A percentile compares a stretch with the other conserved stretches of the same genome.
Conservation (phyloP, 2,329 filamentous ascomycete species). For the Colletotrichum sp. region DNA sequence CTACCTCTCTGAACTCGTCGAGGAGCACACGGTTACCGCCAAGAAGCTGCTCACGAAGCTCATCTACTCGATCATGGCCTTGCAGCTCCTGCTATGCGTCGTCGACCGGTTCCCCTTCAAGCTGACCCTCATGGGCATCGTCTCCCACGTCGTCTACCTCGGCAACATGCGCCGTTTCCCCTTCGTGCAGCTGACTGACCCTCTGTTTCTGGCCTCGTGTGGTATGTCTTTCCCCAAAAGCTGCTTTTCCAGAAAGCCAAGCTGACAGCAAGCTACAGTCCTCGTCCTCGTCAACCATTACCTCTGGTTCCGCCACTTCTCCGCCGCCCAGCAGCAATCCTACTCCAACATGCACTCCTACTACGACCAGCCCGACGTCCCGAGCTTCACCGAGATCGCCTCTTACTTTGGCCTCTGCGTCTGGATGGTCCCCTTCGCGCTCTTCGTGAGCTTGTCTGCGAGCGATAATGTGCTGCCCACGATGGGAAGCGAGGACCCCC, state of each 20-base stretch:
- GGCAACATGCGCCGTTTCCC: constrained; percentile 81
- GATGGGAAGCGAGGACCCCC: constrained; percentile 77
- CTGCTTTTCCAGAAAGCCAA: background rate
- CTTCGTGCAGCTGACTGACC: constrained; percentile 85
- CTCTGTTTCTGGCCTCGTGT: constrained; percentile 84
- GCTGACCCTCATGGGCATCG: constrained; percentile 76
- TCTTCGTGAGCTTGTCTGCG: constrained; percentile 93
- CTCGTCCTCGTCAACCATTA: constrained; percentile 92
- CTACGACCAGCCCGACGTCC: constrained; percentile 69
- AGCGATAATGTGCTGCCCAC: constrained; percentile 94
- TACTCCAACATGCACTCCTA: constrained; percentile 63
- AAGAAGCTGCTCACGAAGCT: constrained; percentile 85
- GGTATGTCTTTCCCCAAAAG: constrained; percentile 51
- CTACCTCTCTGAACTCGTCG: constrained; percentile 96
- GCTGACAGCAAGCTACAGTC: constrained; percentile 46
- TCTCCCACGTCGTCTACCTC: constrained; percentile 83
- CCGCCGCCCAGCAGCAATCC: constrained; percentile 60
- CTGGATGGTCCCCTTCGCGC: constrained; percentile 93
- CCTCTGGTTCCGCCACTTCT: constrained; percentile 95
- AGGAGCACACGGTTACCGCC: constrained; percentile 93
- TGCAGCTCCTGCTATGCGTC: constrained; percentile 77
- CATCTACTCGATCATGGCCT: constrained; percentile 79
- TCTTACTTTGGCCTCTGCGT: constrained; percentile 96
- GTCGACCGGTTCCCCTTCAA: constrained; percentile 86
- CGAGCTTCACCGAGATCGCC: constrained; percentile 91